Evolutionary conservation across 306 rosid genomes (phyloP), one percentile per base, ranked within the genome.

Genomic region (Quercus alba): DNA sequence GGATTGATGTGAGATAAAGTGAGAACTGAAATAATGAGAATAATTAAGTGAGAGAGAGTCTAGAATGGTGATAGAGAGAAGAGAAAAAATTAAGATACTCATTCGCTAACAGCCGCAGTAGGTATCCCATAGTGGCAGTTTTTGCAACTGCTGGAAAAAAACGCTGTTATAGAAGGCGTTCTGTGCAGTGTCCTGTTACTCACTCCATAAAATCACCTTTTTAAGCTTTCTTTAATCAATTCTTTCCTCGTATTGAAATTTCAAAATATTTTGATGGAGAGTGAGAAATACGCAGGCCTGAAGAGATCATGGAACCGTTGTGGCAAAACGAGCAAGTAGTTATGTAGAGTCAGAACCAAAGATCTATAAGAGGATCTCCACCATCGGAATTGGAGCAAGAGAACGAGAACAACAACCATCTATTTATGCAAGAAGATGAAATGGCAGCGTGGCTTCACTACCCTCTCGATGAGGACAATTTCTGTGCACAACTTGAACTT

Each of bases 391-490:
- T 35, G 41, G 41, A 35, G 6, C 41, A 35, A 35, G 66, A 38
- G 54, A 59, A 56, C 2, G 82, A 81, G 31, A 74, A 64, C 31
- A 72, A 33, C 5, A 72, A 72, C 57, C 86, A 88, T n/a, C 76
- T 88, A 9, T 94, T 92, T 78, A 86, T 92, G 86, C 93, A 92
- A 52, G 98, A 94, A 56, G 90, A 90, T 5, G 98, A 94, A 88
- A 89, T 85, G 94, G 77, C 81, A 11, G 67, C 93, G 15, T 94
- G 94, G 97, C 93, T 90, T 59, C 87, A 90, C 66, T 87, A 81
- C 77, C 91, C 96, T 4, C 82, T 90, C 58, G 86, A 69, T n/a
- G 92, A 87, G 69, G 91, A 94, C 41, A 78, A 75, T 77, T 89
- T 92, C 83, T 56, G 82, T 81, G 61, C 91, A 35, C 41, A 35